A percentile compares a stretch with the other conserved stretches of the same genome.
These are phyloP conservation scores for Gigaspora rosea DNA, from an alignment of 192 early-diverging fungal species.

Conservation along the genomic window DNA sequence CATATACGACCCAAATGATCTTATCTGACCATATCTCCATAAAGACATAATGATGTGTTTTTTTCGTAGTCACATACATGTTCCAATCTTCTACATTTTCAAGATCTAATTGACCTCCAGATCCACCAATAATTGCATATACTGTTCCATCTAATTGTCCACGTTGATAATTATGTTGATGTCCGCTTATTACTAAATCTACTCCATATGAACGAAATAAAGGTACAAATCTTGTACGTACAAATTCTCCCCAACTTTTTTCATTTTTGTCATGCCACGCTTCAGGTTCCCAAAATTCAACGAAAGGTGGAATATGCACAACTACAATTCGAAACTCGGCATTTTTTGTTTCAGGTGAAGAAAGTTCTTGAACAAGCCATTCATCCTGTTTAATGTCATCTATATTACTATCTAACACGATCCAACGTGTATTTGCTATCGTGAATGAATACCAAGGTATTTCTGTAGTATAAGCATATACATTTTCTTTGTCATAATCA, in stretches of 20 bases:
- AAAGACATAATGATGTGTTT: conserved; percentile 45
- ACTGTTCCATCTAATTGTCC: conserved; percentile 53
- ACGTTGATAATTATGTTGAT: conserved; percentile 80
- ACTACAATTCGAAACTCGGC: conserved; percentile 66
- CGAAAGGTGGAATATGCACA: conserved; percentile 74
- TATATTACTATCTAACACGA: conserved; percentile 70
- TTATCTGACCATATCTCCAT: conserved; percentile 46
- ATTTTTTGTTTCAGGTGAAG: conserved; percentile 50
- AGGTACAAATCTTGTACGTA: conserved; percentile 63
- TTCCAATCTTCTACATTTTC: conserved; percentile 63
- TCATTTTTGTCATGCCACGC: conserved; percentile 68
- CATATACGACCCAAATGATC: conserved; percentile 45
- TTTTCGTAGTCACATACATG: conserved; percentile 56
- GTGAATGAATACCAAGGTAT: conserved; percentile 59
- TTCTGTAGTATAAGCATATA: conserved; percentile 55
- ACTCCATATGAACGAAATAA: conserved; percentile 67
- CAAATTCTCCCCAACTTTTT: conserved; percentile 70
- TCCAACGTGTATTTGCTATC: conserved; percentile 62
- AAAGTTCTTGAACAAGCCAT: conserved; percentile 63
- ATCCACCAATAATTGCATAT: conserved; percentile 75
- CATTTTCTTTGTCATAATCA: conserved; percentile 60
- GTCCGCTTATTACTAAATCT: conserved; percentile 75
- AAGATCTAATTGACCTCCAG: conserved; percentile 65
- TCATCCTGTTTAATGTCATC: conserved; percentile 59
- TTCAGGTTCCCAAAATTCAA: conserved; percentile 75